Percentiles rank a stretch among this genome's conserved stretches.
Conservation (phyloP, 495 filamentous ascomycete species). For the Evansstolkia leycettana region DNA sequence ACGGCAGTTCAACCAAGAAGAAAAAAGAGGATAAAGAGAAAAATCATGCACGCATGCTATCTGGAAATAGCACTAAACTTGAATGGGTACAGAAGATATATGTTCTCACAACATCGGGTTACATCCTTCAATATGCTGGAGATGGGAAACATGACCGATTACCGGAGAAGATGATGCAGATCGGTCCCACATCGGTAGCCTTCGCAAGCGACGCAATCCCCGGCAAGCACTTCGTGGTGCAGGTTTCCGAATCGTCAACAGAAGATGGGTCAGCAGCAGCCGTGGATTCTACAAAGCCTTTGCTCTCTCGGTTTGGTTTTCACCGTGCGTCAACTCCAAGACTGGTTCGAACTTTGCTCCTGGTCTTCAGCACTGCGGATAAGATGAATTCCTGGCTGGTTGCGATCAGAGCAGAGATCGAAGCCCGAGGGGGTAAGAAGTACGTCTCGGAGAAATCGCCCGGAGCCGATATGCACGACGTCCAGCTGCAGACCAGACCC, state of each 20-base stretch:
- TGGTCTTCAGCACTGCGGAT: slow-evolving; percentile 70
- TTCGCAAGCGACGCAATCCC: slow-evolving; percentile 91
- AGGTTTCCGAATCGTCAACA: slow-evolving; percentile 66
- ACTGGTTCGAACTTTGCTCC: slow-evolving; percentile 54
- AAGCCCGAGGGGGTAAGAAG: slow-evolving; percentile 56
- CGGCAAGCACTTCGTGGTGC: slow-evolving; percentile 84
- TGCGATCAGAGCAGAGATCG: slow-evolving; percentile 53
- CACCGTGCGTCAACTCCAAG: slow-evolving; percentile 45
- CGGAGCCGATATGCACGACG: slow-evolving; percentile 16
- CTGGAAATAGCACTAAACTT: slow-evolving; percentile 48
- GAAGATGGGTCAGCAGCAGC: slow-evolving; percentile 44
- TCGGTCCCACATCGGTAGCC: slow-evolving; percentile 77
- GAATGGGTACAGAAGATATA: slow-evolving; percentile 80
- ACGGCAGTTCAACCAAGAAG: slow-evolving; percentile 17
- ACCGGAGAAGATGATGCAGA: slow-evolving; percentile 75
- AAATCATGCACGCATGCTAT: slow-evolving; percentile 37
- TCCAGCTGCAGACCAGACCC: slow-evolving; percentile 29
- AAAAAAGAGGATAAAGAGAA: slow-evolving; percentile 33
- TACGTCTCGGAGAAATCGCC: slow-evolving; percentile 40
- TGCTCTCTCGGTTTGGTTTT: slow-evolving; percentile 61
- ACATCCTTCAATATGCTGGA: slow-evolving; percentile 76
- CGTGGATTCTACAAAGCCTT: slow-evolving; percentile 39
- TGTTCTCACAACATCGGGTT: slow-evolving; percentile 69
- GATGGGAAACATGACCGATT: slow-evolving; percentile 68
- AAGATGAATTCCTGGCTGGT: slow-evolving; percentile 76